Evolutionary conservation across 164 flowering plant species (phyloP).

Genomic region (Protea cynaroides): DNA sequence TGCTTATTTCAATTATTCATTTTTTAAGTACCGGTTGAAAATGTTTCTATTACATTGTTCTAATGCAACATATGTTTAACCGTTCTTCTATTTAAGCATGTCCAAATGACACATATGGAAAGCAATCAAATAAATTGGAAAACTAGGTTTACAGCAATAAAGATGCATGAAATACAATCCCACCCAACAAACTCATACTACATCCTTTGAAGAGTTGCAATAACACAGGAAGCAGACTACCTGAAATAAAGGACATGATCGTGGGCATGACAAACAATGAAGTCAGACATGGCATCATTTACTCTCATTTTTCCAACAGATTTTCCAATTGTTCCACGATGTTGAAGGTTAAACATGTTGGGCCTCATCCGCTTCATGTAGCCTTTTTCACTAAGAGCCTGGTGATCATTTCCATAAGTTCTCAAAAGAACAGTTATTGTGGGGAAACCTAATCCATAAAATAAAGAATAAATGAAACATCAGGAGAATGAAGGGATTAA

Average conservation of each 20-base stretch:
- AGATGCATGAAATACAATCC: no score
- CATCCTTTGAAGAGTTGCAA: no score
- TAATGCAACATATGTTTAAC: neutral
- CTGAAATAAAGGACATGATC: constrained; percentile 92
- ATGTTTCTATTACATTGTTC: neutral
- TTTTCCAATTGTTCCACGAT: constrained; percentile 94
- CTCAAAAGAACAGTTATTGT: neutral
- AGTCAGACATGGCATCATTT: constrained; percentile 91
- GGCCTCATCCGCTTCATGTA: constrained; percentile 95
- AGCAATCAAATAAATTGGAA: no score
- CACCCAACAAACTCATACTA: no score
- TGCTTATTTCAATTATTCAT: no score
- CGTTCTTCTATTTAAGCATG: no score
- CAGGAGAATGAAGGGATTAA: neutral
- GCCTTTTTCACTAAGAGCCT: constrained; percentile 96
- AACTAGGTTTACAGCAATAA: no score
- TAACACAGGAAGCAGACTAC: constrained; percentile 23
- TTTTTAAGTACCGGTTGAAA: neutral
- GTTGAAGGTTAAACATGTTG: constrained; percentile 75
- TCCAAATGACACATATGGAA: no score
- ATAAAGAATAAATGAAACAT: neutral
- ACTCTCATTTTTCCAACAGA: constrained; percentile 95
- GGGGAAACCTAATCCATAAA: neutral
- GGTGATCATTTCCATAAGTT: constrained; percentile 11
- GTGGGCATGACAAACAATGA: constrained; percentile 82